Base-by-base conservation (phyloP, 441 rosid genomes). In the Erodium texanum region DNA sequence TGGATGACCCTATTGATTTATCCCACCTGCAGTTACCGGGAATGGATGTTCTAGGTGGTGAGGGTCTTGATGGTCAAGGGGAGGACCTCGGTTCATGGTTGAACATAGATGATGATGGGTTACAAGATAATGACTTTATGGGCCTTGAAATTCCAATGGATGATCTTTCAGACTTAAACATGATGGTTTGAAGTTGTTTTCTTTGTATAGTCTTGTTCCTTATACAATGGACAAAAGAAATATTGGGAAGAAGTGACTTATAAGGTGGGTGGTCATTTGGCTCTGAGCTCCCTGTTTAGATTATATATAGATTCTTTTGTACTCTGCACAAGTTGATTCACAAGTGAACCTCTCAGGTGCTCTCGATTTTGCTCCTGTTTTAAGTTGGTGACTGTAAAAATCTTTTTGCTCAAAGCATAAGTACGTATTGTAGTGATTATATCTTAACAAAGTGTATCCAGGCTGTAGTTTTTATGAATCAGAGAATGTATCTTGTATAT, bases 81-180 rank as follows among this genome's bases (percentile, higher is more conserved):
- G 84, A 92, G 68, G 99, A 94, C 80, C 77, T 92, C 16, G 91
- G 89, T 75, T 85, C 96, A 19, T 95, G 99, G 99, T 83, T 95
- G 82, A 90, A 86, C 82, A 85, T 95, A 66, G 99, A 92, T 73
- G 99, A 95, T 18, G 97, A 92, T 71, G 92, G 85, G 67, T 85
- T 92, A 75, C 97, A 84, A 77, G 97, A 92, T 72, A 78, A 86
- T 68, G 97, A 88, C 78, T 90, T 90, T 72, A 80, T 86, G 85
- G 98, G 99, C 71, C 97, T 92, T 73, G 95, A 92, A 80, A 95
- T 95, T 78, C 99, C 99, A 62, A 92, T 92, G 99, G 99, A 95
- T 74, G 99, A 95, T 79, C 94, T 95, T 78, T 80, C 98, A 67
- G 98, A 90, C 85, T 77, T 95, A 68, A 86, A 95, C 79, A 88